Evolutionary conservation across 805 yeast genomes (phyloP), one percentile per base, ranked within the genome.

Genomic region (Saccharomyces eubayanus): DNA sequence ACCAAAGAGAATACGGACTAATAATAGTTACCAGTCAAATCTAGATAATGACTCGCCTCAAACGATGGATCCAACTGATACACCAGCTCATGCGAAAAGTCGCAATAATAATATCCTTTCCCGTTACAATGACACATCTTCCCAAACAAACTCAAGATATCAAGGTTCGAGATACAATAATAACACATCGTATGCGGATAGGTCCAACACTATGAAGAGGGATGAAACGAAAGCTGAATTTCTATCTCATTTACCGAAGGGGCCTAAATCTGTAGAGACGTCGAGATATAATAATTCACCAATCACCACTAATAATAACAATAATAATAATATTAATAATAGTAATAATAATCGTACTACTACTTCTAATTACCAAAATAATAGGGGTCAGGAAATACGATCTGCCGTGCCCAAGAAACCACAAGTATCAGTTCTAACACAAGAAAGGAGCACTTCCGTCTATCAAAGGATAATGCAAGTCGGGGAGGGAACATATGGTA

Each of bases 401-500:
- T 36, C 43, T 16, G 52, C 49, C 28, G 53, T 49, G 30, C 21
- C 41, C 28, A 43, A 43, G 27, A 50, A 8, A 28, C 41, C 50
- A 21, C 28, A 52, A 28, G 49, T 57, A n/a, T 52, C 58, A 2
- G 48, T 57, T 29, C 28, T 55, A 10, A 53, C 52, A 12, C 61
- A 60, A 36, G 55, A 55, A 36, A 58, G 64, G 28, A 51, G 57
- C 3, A 51, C 59, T 6, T 65, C 70, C 2, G 62, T 73, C 2
- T 89, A 86, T 67, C 84, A 85, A 58, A 75, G 91, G 52, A 81
- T 88, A 0, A 77, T 81, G 45, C 98, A 94, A 66, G 98, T 94
- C 5, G 99, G 99, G n/a, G 98, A 94, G 71, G 99, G 99, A 9
- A 94, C 98, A 0, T 94, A 94, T 68, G 99, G 99, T 20, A 69